Conservation (phyloP, 2,329 filamentous ascomycete genomes). For the Claviceps purpurea region DNA sequence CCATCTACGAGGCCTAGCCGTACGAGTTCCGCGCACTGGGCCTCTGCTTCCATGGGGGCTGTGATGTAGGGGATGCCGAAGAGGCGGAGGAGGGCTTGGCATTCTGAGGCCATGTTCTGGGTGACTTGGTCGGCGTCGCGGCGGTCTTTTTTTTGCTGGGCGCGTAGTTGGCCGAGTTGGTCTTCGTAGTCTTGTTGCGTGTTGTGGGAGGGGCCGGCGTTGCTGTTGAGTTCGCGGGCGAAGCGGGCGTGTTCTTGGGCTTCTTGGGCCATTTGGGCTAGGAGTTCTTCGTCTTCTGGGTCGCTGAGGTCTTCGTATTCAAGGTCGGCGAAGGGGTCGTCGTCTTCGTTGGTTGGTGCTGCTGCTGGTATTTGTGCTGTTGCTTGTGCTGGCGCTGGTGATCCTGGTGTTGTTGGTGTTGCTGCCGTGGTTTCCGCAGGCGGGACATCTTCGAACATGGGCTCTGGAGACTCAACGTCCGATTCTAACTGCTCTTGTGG, state of each 20-base stretch:
- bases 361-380: no score
- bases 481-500: neutral
- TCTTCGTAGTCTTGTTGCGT: constrained; percentile 71
- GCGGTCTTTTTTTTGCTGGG: constrained; percentile 92
- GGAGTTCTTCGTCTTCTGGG: constrained; percentile 80
- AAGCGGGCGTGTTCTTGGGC: constrained; percentile 91
- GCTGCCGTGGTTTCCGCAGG: neutral
- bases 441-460: constrained; percentile 23
- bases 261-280: constrained; percentile 76
- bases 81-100: constrained; percentile 74
- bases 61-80: constrained; percentile 96
- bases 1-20: constrained; percentile 80
- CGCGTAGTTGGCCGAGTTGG: constrained; percentile 74
- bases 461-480: constrained; percentile 19
- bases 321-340: constrained; percentile 37
- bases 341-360: constrained; percentile 15
- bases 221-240: constrained; percentile 72
- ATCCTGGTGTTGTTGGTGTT: neutral
- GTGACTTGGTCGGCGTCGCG: constrained; percentile 95
- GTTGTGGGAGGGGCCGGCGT: constrained; percentile 49
- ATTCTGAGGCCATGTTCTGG: constrained; percentile 90
- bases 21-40: constrained; percentile 89
- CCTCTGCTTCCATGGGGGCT: constrained; percentile 97
- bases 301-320: constrained; percentile 70
- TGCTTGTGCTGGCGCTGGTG: neutral